Evolutionary conservation across 306 rosid genomes (phyloP).

Genomic region (Phaseolus lunatus): DNA sequence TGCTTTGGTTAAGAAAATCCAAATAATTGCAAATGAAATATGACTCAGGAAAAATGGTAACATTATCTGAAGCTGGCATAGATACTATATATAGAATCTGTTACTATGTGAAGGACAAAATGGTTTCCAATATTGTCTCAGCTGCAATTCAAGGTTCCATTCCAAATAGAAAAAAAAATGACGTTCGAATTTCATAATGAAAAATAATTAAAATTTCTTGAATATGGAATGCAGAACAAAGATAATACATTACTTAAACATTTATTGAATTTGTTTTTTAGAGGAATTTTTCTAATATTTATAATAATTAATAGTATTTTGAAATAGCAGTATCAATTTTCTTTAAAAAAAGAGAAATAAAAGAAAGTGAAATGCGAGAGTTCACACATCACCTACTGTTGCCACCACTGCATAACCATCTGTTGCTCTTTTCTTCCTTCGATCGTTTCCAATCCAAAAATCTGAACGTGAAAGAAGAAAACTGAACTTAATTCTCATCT

Average conservation of each 20-base stretch:
- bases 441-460: background rate
- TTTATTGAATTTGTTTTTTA: background rate
- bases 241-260: background rate
- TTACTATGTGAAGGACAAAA: too few species aligned
- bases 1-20: too few species aligned
- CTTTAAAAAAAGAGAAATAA: background rate
- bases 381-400: background rate
- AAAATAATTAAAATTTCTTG: too few species aligned
- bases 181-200: too few species aligned
- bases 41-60: too few species aligned
- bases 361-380: too few species aligned
- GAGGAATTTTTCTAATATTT: background rate
- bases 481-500: background rate
- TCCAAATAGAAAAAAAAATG: too few species aligned
- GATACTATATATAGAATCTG: too few species aligned
- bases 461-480: background rate
- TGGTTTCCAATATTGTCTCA: too few species aligned
- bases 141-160: background rate
- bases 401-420: background rate
- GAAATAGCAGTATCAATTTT: background rate
- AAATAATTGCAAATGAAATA: background rate
- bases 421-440: background rate
- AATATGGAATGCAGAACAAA: too few species aligned
- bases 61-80: too few species aligned
- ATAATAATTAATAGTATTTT: background rate